Evolutionary conservation across 2,329 filamentous ascomycete species (phyloP).

Genomic region (Trichoderma oligosporum): DNA sequence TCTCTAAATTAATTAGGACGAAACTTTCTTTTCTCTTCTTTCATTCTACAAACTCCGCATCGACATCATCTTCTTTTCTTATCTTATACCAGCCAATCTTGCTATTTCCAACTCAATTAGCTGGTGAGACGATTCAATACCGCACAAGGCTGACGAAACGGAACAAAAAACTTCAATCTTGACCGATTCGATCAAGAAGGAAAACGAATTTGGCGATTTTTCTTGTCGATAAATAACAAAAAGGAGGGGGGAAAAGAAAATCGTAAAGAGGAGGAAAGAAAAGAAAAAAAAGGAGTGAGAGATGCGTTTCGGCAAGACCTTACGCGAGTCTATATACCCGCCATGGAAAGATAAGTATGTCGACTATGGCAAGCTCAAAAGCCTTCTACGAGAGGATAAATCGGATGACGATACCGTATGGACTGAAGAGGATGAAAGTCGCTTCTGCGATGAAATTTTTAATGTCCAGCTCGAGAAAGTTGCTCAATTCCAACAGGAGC

Average conservation of each 20-base stretch:
- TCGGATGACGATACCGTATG: conserved; percentile 64
- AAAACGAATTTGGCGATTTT: not conserved
- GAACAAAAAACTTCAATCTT: not conserved
- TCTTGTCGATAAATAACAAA: not conserved
- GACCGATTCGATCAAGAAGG: not conserved
- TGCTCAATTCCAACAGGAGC: conserved; percentile 78
- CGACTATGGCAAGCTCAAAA: conserved; percentile 91
- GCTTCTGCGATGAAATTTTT: conserved; percentile 91
- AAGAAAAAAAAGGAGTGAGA: not conserved
- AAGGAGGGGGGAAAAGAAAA: not conserved
- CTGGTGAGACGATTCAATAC: not conserved
- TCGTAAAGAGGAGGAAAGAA: too few species aligned
- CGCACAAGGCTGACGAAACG: not conserved
- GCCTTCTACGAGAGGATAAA: conserved; percentile 74
- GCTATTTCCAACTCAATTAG: not conserved
- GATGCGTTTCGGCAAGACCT: conserved; percentile 93
- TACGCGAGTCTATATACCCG: conserved; percentile 72
- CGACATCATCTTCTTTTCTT: not conserved
- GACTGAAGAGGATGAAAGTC: conserved; percentile 91
- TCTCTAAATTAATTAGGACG: not conserved
- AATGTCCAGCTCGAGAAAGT: conserved; percentile 96
- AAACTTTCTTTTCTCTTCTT: not conserved
- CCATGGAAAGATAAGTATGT: conserved; percentile 95
- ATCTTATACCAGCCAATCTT: not conserved
- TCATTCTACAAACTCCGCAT: not conserved